Percentiles rank a stretch among this genome's conserved stretches.
Conservation (phyloP, 805 yeast species). For the Candida maesae region DNA sequence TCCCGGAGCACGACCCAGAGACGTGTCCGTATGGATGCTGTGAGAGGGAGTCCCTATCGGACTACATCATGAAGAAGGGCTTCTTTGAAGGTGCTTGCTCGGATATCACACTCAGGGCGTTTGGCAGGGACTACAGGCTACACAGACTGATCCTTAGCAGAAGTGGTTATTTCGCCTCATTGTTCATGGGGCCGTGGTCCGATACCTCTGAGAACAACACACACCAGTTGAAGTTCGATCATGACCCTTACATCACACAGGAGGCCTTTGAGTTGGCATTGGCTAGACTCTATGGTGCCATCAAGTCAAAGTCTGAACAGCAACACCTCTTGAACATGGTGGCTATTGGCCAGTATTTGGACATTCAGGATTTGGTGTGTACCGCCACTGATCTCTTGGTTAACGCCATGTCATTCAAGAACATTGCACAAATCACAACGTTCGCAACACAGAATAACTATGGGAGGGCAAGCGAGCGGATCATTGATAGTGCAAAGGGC, state of each 20-base stretch:
- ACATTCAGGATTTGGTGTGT: conserved; percentile 42
- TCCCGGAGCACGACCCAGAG: conserved; percentile 8
- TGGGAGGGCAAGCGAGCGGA: conserved; percentile 42
- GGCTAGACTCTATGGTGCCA: conserved; percentile 43
- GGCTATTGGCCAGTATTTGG: conserved; percentile 48
- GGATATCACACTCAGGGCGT: conserved; percentile 46
- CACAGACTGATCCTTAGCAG: conserved; percentile 44
- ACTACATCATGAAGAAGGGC: conserved; percentile 36
- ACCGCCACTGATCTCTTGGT: conserved; percentile 39
- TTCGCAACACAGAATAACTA: conserved; percentile 44
- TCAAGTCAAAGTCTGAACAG: conserved; percentile 31
- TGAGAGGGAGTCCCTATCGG: conserved; percentile 21
- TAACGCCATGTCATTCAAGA: conserved; percentile 31
- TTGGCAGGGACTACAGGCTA: conserved; percentile 40
- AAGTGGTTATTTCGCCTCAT: conserved; percentile 43
- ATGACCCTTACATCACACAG: conserved; percentile 38
- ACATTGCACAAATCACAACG: conserved; percentile 33
- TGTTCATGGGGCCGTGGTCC: conserved; percentile 44
- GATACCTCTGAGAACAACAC: conserved; percentile 21
- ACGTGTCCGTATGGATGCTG: conserved; percentile 30
- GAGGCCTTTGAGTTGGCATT: conserved; percentile 48
- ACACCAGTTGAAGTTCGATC: conserved; percentile 35
- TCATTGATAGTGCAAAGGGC: conserved; percentile 45
- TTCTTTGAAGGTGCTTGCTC: conserved; percentile 43
- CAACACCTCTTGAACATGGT: conserved; percentile 40